Conservation (phyloP, 768 basidiomycete species). For the Flagelloscypha sp. region DNA sequence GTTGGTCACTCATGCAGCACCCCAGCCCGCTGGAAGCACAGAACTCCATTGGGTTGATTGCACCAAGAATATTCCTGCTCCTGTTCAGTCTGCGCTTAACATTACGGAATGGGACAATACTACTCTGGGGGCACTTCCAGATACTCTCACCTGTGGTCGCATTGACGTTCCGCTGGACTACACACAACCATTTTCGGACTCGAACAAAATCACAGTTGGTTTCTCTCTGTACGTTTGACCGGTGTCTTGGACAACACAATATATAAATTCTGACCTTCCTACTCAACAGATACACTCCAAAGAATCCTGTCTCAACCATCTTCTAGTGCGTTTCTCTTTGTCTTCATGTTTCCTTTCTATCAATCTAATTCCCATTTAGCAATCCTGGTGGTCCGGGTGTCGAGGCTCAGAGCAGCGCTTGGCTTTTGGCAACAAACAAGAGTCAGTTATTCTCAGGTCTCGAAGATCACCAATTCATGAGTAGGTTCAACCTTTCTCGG, state of each 20-base stretch:
- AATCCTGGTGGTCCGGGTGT: slow-evolving; percentile 9
- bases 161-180: slow-evolving; percentile 17
- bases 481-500: slow-evolving; percentile 1
- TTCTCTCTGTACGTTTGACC: slow-evolving; percentile 15
- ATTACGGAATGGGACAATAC: slow-evolving; percentile 3
- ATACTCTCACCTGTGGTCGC: slow-evolving; percentile 7
- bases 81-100: slow-evolving; percentile 3
- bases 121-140: slow-evolving; percentile 1
- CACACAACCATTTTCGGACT: slow-evolving; percentile 5
- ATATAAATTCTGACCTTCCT: too few relatives aligned
- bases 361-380: neutral
- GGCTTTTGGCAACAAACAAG: slow-evolving; percentile 11
- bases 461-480: slow-evolving; percentile 12
- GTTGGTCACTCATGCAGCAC: too few relatives aligned
- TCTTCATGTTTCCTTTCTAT: too few relatives aligned
- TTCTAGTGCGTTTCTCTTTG: too few relatives aligned
- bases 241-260: too few relatives aligned
- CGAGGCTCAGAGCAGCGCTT: slow-evolving; percentile 11
- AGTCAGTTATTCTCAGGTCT: slow-evolving; percentile 6
- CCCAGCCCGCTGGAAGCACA: too few relatives aligned
- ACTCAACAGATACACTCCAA: too few relatives aligned
- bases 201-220: slow-evolving; percentile 14
- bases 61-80: slow-evolving; percentile 6
- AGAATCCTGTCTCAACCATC: too few relatives aligned
- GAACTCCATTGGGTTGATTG: slow-evolving; percentile 16